These are phyloP conservation scores for Agaricus sinodeliciosus DNA, from an alignment of 768 basidiomycete species.

Conservation along the genomic window DNA sequence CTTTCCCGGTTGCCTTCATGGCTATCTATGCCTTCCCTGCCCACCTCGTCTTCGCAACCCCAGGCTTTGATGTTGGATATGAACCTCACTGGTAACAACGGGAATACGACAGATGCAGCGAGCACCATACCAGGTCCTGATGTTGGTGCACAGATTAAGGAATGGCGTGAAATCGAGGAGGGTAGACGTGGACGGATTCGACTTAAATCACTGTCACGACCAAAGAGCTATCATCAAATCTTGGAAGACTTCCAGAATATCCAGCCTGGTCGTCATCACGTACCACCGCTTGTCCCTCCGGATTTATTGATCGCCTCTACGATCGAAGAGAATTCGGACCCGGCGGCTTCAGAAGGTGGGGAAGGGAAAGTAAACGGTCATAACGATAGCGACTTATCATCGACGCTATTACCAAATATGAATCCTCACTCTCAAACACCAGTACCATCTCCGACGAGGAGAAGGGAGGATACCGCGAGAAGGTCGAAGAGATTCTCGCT, in stretches of 20 bases:
- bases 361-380: not conserved
- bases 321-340: slow-evolving; percentile 10
- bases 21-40: slow-evolving; percentile 52
- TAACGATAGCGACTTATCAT: slow-evolving; percentile 9
- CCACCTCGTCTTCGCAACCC: slow-evolving; percentile 25
- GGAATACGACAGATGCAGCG: slow-evolving; percentile 7
- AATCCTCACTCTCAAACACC: slow-evolving; percentile 17
- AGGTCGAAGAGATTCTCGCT: slow-evolving; percentile 66
- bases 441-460: slow-evolving; percentile 20
- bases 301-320: slow-evolving; percentile 1
- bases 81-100: slow-evolving; percentile 18
- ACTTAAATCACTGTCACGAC: slow-evolving; percentile 35
- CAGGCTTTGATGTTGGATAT: slow-evolving; percentile 44
- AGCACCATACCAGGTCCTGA: not conserved
- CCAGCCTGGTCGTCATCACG: slow-evolving; percentile 11
- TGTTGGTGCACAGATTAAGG: slow-evolving; percentile 3
- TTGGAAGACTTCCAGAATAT: slow-evolving; percentile 49
- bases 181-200: slow-evolving; percentile 22
- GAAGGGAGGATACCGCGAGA: slow-evolving; percentile 56
- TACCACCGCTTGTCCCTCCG: not conserved
- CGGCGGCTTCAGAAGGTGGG: slow-evolving; percentile 14
- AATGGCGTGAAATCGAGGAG: slow-evolving; percentile 12
- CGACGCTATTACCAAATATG: slow-evolving; percentile 15
- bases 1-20: slow-evolving; percentile 46
- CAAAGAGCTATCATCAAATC: slow-evolving; percentile 62